Evolutionary conservation across 2,329 filamentous ascomycete genomes (phyloP).

Genomic region (Trichoderma sp.): DNA sequence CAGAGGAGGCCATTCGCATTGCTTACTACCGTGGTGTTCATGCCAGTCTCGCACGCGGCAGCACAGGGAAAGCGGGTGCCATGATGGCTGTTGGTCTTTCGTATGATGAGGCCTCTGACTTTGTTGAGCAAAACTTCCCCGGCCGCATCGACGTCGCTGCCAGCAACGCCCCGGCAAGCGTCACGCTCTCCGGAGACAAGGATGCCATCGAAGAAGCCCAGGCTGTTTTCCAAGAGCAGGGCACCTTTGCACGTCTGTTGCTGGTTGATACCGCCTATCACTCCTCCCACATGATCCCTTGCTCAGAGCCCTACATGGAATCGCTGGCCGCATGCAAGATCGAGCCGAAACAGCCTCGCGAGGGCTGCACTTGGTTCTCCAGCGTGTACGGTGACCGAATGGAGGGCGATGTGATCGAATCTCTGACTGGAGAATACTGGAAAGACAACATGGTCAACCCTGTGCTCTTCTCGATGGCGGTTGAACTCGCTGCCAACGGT

Average conservation of each 20-base stretch:
- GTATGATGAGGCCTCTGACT: background rate
- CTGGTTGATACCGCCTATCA: slow-evolving; percentile 10
- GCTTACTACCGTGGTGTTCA: slow-evolving; percentile 7
- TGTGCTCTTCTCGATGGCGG: slow-evolving; percentile 28
- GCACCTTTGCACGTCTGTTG: background rate
- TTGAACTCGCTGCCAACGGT: slow-evolving; percentile 7
- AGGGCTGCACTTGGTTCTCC: slow-evolving; percentile 17
- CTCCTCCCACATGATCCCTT: slow-evolving; percentile 2
- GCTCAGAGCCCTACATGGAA: background rate
- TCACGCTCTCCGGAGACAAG: slow-evolving; percentile 2
- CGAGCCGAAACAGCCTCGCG: background rate
- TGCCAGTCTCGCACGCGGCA: background rate
- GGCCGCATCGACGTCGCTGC: background rate
- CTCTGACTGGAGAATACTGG: slow-evolving; percentile 12
- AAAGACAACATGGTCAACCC: slow-evolving; percentile 18
- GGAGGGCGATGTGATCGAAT: background rate
- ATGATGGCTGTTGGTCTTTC: slow-evolving; percentile 3
- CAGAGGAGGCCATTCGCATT: slow-evolving; percentile 24
- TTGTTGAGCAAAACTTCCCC: background rate
- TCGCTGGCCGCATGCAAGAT: background rate
- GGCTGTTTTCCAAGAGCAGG: background rate
- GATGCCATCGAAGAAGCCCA: background rate
- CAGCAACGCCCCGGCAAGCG: background rate
- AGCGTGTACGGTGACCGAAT: slow-evolving; percentile 24
- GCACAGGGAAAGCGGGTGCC: background rate